phyloP scores from a whole-genome alignment of 2,329 filamentous ascomycete genomes.

The Phaeophleospora eucalypticola region DNA sequence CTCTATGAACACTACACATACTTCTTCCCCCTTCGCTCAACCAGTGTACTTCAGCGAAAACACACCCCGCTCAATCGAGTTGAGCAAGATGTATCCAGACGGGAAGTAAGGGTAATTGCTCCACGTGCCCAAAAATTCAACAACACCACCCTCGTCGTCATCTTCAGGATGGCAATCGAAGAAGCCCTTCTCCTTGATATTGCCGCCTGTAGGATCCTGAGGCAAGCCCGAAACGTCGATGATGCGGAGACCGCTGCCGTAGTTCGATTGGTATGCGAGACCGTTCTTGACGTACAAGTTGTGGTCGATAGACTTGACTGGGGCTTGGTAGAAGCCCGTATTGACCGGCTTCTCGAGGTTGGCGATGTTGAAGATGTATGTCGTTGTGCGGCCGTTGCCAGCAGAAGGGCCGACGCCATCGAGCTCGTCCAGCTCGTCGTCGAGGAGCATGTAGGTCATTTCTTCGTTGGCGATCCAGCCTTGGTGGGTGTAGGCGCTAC shows the following conservation, averaged over 20 bases:
- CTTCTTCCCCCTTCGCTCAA: slow-evolving; percentile 10
- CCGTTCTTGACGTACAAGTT: slow-evolving; percentile 41
- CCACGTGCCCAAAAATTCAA: slow-evolving; percentile 40
- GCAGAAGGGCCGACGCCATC: slow-evolving; percentile 31
- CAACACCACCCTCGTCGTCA: slow-evolving; percentile 34
- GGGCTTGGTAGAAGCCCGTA: slow-evolving; percentile 39
- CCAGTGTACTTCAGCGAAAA: slow-evolving; percentile 43
- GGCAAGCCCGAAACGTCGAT: slow-evolving; percentile 36
- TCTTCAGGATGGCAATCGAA: slow-evolving; percentile 53
- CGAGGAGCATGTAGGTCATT: slow-evolving; percentile 48
- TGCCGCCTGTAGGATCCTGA: slow-evolving; percentile 43
- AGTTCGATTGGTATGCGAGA: slow-evolving; percentile 37
- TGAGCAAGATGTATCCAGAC: slow-evolving; percentile 49
- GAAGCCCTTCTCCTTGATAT: slow-evolving; percentile 47
- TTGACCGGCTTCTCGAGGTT: slow-evolving; percentile 41
- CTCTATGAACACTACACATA: slow-evolving; percentile 7
- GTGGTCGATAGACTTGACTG: slow-evolving; percentile 37
- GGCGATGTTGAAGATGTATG: slow-evolving; percentile 51
- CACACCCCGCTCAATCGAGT: slow-evolving; percentile 51
- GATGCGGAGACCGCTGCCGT: slow-evolving; percentile 35
- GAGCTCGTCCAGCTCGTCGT: slow-evolving; percentile 54
- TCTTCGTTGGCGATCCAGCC: slow-evolving; percentile 49
- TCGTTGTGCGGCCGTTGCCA: slow-evolving; percentile 45
- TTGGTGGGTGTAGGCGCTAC: slow-evolving; percentile 51
- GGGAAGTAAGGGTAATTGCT: slow-evolving; percentile 50